phyloP scores from a whole-genome alignment of 768 basidiomycete genomes.

The Lactarius trivialis region DNA sequence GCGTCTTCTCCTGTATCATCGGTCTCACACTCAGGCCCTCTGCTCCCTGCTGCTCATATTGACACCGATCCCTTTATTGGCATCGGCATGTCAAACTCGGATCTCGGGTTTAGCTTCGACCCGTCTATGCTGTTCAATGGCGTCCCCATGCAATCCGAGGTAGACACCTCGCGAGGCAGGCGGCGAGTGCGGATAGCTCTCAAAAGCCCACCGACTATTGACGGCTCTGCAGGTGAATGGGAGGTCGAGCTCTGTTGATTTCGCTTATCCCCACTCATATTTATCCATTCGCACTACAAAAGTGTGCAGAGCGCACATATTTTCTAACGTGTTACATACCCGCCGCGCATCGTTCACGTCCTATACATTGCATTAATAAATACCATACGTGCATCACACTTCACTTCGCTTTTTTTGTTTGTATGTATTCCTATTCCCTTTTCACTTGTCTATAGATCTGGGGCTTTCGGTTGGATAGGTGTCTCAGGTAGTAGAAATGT shows the following conservation, averaged over 20 bases:
- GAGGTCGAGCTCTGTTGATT: conserved; percentile 63
- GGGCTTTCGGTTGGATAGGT: conserved; percentile 19
- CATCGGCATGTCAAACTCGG: conserved; percentile 35
- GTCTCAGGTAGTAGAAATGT: not conserved
- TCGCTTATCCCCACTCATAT: conserved; percentile 11
- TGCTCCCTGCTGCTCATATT: conserved; percentile 34
- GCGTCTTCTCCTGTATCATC: conserved; percentile 22
- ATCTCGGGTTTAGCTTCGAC: conserved; percentile 34
- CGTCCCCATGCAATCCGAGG: conserved; percentile 32
- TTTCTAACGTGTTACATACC: conserved; percentile 3
- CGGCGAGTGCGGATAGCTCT: conserved; percentile 61
- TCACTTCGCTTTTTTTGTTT: conserved; percentile 3
- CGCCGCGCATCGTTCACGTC: conserved; percentile 8
- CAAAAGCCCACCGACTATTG: conserved; percentile 54
- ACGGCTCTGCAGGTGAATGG: conserved; percentile 71
- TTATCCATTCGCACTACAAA: conserved; percentile 13
- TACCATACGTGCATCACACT: conserved; percentile 15
- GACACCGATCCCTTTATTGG: conserved; percentile 54
- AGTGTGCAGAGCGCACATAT: conserved; percentile 11
- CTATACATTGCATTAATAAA: conserved; percentile 15
- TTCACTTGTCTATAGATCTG: conserved; percentile 17
- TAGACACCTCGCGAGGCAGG: conserved; percentile 31
- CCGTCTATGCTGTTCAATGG: conserved; percentile 33
- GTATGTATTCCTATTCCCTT: conserved; percentile 16
- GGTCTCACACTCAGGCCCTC: conserved; percentile 27